Conservation (phyloP, 495 filamentous ascomycete genomes). For the Xylaria scruposa region DNA sequence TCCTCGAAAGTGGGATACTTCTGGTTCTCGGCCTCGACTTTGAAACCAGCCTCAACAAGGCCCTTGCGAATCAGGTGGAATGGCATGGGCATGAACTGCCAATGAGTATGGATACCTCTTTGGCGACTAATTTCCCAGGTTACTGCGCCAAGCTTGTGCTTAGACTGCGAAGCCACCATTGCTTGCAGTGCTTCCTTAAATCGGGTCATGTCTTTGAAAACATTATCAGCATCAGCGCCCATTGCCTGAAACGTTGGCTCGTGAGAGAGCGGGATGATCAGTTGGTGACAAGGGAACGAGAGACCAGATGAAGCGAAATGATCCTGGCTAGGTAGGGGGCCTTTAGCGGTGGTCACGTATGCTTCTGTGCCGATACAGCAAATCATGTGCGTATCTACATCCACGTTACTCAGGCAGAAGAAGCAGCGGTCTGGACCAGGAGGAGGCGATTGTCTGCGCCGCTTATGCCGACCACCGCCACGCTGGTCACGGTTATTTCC, state of each 20-base stretch:
- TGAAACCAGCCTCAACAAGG: slow-evolving; percentile 82
- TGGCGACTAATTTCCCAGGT: slow-evolving; percentile 88
- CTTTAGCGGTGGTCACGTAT: slow-evolving; percentile 92
- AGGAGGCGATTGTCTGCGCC: slow-evolving; percentile 58
- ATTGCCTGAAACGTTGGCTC: slow-evolving; percentile 57
- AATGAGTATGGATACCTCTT: slow-evolving; percentile 83
- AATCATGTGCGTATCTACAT: slow-evolving; percentile 84
- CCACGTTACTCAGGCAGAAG: slow-evolving; percentile 90
- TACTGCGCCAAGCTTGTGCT: slow-evolving; percentile 72
- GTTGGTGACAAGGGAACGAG: slow-evolving; percentile 81
- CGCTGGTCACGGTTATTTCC: slow-evolving; percentile 65
- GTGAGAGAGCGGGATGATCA: slow-evolving; percentile 89
- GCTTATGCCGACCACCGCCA: slow-evolving; percentile 61
- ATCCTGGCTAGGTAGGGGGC: slow-evolving; percentile 72
- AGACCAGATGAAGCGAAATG: slow-evolving; percentile 68
- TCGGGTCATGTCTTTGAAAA: slow-evolving; percentile 77
- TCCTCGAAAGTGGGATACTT: slow-evolving; percentile 65
- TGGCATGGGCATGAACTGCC: slow-evolving; percentile 90
- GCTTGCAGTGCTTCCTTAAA: slow-evolving; percentile 75
- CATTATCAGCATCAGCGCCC: slow-evolving; percentile 67
- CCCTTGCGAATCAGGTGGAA: slow-evolving; percentile 66
- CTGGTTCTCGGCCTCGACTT: slow-evolving; percentile 80
- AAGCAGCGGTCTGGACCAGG: slow-evolving; percentile 83
- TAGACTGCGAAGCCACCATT: slow-evolving; percentile 65
- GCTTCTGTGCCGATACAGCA: slow-evolving; percentile 81